Percentiles rank a stretch among this genome's conserved stretches.
phyloP scores from a whole-genome alignment of 2,329 filamentous ascomycete genomes.

The Paraphoma sp. region DNA sequence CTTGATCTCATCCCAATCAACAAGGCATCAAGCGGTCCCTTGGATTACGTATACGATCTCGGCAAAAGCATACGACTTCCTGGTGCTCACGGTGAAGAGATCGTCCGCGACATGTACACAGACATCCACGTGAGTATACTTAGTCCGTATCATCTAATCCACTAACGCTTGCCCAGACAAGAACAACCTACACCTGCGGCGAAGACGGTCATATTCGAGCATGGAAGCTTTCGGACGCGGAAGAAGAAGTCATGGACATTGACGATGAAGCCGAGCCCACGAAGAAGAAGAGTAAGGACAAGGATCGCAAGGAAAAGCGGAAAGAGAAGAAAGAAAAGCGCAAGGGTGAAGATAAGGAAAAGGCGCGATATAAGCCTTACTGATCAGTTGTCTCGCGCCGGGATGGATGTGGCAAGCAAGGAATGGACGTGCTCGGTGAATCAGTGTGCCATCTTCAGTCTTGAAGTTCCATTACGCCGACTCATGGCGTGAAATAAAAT shows the following conservation, averaged over 20 bases:
- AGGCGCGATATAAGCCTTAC: slow-evolving; percentile 50
- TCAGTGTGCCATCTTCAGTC: not conserved
- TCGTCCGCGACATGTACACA: slow-evolving; percentile 55
- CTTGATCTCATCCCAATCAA: slow-evolving; percentile 41
- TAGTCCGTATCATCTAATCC: not conserved
- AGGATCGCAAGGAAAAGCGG: slow-evolving; percentile 38
- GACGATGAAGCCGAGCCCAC: slow-evolving; percentile 26
- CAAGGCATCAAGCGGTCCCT: slow-evolving; percentile 24
- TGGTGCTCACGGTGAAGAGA: slow-evolving; percentile 57
- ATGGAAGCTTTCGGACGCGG: slow-evolving; percentile 43
- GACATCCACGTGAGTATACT: slow-evolving; percentile 40
- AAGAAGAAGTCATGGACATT: slow-evolving; percentile 30
- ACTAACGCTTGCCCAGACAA: slow-evolving; percentile 26
- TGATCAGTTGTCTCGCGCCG: slow-evolving; percentile 9
- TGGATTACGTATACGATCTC: slow-evolving; percentile 40
- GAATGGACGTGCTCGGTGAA: too few relatives aligned
- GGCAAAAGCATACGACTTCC: slow-evolving; percentile 37
- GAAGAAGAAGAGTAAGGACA: slow-evolving; percentile 30
- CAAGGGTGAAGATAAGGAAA: slow-evolving; percentile 38
- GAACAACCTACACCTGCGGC: slow-evolving; percentile 55
- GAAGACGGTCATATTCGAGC: slow-evolving; percentile 56
- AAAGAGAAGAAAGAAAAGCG: slow-evolving; percentile 43
- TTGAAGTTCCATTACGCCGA: not conserved
- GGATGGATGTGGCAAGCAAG: too few relatives aligned
- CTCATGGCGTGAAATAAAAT: too few relatives aligned